Base-by-base conservation (phyloP, 805 yeast genomes). In the Starmerella roubikii region DNA sequence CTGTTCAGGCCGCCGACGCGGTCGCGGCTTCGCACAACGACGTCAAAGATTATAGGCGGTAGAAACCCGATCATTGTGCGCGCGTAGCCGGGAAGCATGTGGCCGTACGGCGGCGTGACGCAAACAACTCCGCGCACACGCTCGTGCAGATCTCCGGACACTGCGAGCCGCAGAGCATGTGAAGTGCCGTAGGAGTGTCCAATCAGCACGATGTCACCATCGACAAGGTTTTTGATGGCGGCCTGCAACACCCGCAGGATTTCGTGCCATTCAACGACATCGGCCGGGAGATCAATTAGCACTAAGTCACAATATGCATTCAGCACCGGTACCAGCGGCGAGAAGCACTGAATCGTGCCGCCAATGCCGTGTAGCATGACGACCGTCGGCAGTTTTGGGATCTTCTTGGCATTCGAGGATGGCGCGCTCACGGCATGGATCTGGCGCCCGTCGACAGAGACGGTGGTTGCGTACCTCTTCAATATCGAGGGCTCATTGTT, bases 341-440 rank as follows among this genome's bases (percentile, higher is more conserved):
- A 91, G 55, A 86, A 86, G 55, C 85, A 95, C 18, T 83, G 72
- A 54, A 81, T 63, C 50, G 77, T 88, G 2, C 97, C 97, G 1
- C 96, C 97, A 17, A 88, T 58, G 0, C 97, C 97, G 61, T 85
- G 96, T 16, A 86, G 54, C 40, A 84, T 71, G 2, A 83, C 58
- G 5, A 79, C 57, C 2, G 76, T 61, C 0, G 93, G 93, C 30
- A 74, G 42, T 5, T 40, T 38, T 2, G 58, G 59, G 23, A 58
- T 38, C 38, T 54, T 49, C 34, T 48, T 41, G 15, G 44, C 52
- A 22, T 54, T 50, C 30, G 49, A 48, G 24, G 57, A 49, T 1
- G 59, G 61, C 15, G 56, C 42, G 58, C 67, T 24, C 48, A 55
- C 57, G 68, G 72, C 31, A 17, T 30, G 31, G 13, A 42, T 28